Evolutionary conservation across 306 rosid genomes (phyloP), one percentile per base, ranked within the genome.

Genomic region (Trifolium fragiferum): DNA sequence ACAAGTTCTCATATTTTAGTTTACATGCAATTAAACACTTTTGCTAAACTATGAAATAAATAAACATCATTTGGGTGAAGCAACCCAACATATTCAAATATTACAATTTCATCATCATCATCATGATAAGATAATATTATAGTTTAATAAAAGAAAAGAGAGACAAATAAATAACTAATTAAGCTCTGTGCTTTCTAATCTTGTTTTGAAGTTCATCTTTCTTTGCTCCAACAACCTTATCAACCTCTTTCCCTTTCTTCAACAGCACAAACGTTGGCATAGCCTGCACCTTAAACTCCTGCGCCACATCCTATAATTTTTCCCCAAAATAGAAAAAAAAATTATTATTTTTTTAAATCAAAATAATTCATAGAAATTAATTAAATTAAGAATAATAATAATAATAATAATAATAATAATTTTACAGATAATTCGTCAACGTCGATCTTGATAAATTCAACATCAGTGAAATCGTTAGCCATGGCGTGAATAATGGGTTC

Each of bases 221-320:
- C 65, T 83, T 83, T 8, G 84, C 90, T 1, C 99, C 99, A 25
- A 92, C 85, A 58, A 94, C 78, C 49, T 81, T 85, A 27, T 86
- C 96, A 61, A 86, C 53, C 72, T 79, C 95, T 70, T 84, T 84
- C 79, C 96, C 97, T 43, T 59, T 74, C 95, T 87, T 92, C 87
- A 76, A 12, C 78, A 90, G 47, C 88, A 92, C 85, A 60, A 94
- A 91, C 4, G 97, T 92, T 25, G 99, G 97, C 96, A 94, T 94
- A 33, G 92, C 97, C 79, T 87, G 81, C 74, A 94, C 96, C 41
- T 72, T 19, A 68, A 83, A 92, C 50, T 81, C 87, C 82, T 54
- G 74, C 4, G 99, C 89, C 64, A 95, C 96, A 18, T 89, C 93
- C 99, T 93, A 33, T 23, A 33, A 14, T 43, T 38, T 30, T n/a